Evolutionary conservation across 1,284 basidiomycete genomes (phyloP).

Genomic region (Schizopora paradoxa): DNA sequence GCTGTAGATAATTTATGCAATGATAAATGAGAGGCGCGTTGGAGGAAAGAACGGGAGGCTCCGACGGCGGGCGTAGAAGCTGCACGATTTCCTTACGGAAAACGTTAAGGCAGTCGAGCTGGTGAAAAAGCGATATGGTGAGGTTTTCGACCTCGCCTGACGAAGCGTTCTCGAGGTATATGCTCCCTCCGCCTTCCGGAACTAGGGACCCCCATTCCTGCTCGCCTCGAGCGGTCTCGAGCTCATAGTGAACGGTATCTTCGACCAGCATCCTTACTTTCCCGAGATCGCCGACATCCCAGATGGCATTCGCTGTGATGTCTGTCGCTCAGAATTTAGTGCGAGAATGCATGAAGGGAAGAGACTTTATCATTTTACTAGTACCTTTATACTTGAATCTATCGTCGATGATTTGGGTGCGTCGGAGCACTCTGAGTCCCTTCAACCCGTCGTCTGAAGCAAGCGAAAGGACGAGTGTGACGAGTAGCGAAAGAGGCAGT

Average conservation of each 20-base stretch:
- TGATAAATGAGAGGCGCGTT: slow-evolving; percentile 29
- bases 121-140: slow-evolving; percentile 25
- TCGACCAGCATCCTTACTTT: neutral
- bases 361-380: too few species aligned
- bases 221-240: neutral
- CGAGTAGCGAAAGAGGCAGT: too few species aligned
- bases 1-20: slow-evolving; percentile 6
- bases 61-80: slow-evolving; percentile 1
- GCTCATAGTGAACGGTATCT: neutral
- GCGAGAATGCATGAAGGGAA: too few species aligned
- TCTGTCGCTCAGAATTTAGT: too few species aligned
- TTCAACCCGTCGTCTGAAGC: too few species aligned
- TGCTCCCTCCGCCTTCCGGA: neutral
- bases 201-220: neutral
- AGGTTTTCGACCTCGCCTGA: neutral
- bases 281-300: neutral
- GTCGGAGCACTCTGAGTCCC: too few species aligned
- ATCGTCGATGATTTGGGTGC: too few species aligned
- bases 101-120: slow-evolving; percentile 29
- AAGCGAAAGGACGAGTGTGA: too few species aligned
- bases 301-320: neutral
- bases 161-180: neutral
- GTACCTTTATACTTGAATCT: too few species aligned
- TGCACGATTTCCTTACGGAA: slow-evolving; percentile 21
- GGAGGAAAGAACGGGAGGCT: too few species aligned